These are phyloP conservation scores for Salicornia ramosissima DNA, from an alignment of 148 eudicot genomes.

Conservation along the genomic window DNA sequence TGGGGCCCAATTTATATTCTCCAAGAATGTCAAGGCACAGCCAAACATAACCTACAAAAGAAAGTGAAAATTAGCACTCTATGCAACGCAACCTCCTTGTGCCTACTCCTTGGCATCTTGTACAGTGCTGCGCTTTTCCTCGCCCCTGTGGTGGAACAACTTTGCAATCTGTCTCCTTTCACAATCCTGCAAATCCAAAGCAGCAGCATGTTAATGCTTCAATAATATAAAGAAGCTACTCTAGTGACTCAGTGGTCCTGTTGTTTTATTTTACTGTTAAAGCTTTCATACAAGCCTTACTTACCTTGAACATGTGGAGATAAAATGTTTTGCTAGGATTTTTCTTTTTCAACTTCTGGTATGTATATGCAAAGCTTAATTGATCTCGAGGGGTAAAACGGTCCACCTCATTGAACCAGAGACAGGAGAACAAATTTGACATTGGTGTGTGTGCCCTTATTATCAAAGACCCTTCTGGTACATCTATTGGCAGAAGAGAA, in stretches of 20 bases:
- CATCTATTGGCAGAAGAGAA: constrained; percentile 54
- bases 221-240: neutral
- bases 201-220: constrained; percentile 10
- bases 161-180: constrained; percentile 89
- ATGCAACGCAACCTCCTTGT: constrained; percentile 21
- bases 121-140: constrained; percentile 44
- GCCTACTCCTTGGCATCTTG: constrained; percentile 40
- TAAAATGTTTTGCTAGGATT: constrained; percentile 83
- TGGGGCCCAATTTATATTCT: constrained; percentile 1
- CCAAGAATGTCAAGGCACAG: constrained; percentile 17
- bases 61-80: constrained; percentile 14
- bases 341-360: constrained; percentile 80
- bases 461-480: constrained; percentile 97
- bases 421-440: constrained; percentile 97
- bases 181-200: constrained; percentile 65
- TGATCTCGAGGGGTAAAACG: constrained; percentile 98
- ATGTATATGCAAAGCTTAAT: constrained; percentile 93
- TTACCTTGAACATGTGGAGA: constrained; percentile 97
- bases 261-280: neutral
- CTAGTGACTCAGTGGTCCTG: neutral
- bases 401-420: constrained; percentile 98
- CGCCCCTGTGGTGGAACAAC: constrained; percentile 77
- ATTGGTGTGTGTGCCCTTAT: constrained; percentile 98
- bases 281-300: constrained; percentile 8
- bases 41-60: constrained; percentile 20